Evolutionary conservation across 768 basidiomycete genomes (phyloP).

Genomic region (Sistotremastrum suecicum): DNA sequence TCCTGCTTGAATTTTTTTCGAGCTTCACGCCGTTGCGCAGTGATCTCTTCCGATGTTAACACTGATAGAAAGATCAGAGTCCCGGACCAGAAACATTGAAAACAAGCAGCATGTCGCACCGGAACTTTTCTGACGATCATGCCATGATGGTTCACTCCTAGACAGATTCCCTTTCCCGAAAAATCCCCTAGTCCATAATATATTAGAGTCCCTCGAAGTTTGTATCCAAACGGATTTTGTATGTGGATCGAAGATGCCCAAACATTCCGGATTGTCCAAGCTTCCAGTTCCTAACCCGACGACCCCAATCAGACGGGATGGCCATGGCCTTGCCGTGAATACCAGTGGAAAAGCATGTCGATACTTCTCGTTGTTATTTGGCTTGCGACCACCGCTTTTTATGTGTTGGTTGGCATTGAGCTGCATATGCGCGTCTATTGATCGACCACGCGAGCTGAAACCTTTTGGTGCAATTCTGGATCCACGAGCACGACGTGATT

Average conservation of each 20-base stretch:
- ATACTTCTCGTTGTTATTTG: constrained; percentile 57
- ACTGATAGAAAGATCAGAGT: constrained; percentile 22
- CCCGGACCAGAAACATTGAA: background rate
- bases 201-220: constrained; percentile 41
- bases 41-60: constrained; percentile 82
- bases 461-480: background rate
- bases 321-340: constrained; percentile 19
- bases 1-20: constrained; percentile 89
- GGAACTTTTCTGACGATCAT: constrained; percentile 40
- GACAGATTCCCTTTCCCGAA: constrained; percentile 96
- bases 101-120: background rate
- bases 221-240: constrained; percentile 87
- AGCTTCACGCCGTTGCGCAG: constrained; percentile 74
- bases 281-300: constrained; percentile 34
- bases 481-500: background rate
- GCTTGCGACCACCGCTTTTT: constrained; percentile 41
- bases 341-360: constrained; percentile 56
- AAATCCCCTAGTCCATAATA: constrained; percentile 84
- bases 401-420: background rate
- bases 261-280: constrained; percentile 57
- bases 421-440: background rate
- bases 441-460: background rate
- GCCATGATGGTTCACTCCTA: constrained; percentile 91
- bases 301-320: constrained; percentile 31
- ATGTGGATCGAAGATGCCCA: constrained; percentile 59